Evolutionary conservation across 2,329 filamentous ascomycete species (phyloP), one percentile per base, ranked within the genome.

Genomic region (Paraconiothyrium sp.): DNA sequence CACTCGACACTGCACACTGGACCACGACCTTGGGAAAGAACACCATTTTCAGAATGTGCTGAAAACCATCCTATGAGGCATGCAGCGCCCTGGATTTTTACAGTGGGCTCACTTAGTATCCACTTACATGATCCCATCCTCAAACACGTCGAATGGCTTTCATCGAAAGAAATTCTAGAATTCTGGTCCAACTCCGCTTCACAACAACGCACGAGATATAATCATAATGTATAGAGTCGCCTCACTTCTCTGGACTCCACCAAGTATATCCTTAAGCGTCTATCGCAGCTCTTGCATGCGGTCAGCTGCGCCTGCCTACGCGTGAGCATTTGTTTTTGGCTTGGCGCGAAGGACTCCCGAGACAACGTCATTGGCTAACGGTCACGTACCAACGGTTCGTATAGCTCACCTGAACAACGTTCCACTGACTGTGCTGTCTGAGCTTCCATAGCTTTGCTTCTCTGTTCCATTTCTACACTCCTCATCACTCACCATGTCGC

Each of bases 341-440:
- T 73, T 67, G 50, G 50, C 50, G 72, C 70, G 69, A 71, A 72
- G 61, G 50, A 60, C 39, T 46, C 56, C 60, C 60, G 58, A 59
- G 50, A 59, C 41, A 57, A 55, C 60, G 56, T 76, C 69, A 76
- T 74, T 74, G 67, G 72, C 69, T 70, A 71, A 72, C 72, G 70
- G 63, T 56, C 50, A 69, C 64, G 59, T 66, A 65, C 52, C 68
- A 59, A 62, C 62, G 56, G 49, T 61, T 60, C 58, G 37, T 41
- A 24, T 16, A 63, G 60, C 68, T 69, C 69, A 72, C 65, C 64
- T 69, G 60, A 58, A 71, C 67, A 64, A 50, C 49, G 52, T 27
- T 35, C 49, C 54, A 60, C 59, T 16, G 34, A 60, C 59, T 16
- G 34, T 50, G 41, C 51, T 32, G 30, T 35, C 32, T 34, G 47